A percentile compares a stretch with the other conserved stretches of the same genome.
Evolutionary conservation across 164 flowering plant genomes (phyloP).

Genomic region (Piper betle): DNA sequence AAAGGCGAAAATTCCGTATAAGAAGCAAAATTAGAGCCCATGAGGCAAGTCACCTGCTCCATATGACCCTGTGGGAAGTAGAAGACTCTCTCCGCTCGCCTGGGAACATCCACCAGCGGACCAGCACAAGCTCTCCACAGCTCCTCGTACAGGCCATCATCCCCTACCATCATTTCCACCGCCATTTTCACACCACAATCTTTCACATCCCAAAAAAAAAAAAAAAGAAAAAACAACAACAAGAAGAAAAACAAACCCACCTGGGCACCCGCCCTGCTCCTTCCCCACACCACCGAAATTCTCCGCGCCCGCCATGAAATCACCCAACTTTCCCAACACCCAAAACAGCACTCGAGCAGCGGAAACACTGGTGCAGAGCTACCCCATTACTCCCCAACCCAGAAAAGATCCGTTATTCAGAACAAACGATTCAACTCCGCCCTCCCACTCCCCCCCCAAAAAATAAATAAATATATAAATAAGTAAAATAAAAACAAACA

Average conservation of each 20-base stretch:
- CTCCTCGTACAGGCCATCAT: conserved; percentile 41
- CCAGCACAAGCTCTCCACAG: conserved; percentile 90
- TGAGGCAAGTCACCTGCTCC: conserved; percentile 52
- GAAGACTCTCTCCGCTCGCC: conserved; percentile 43
- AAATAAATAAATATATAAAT: too few relatives aligned
- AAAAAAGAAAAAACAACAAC: not conserved
- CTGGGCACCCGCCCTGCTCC: not conserved
- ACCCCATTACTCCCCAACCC: too few relatives aligned
- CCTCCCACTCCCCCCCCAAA: too few relatives aligned
- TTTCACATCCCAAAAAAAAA: not conserved
- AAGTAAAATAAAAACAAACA: too few relatives aligned
- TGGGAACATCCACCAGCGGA: conserved; percentile 78
- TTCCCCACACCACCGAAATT: not conserved
- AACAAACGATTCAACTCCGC: too few relatives aligned
- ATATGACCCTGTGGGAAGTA: conserved; percentile 93
- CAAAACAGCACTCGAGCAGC: too few relatives aligned
- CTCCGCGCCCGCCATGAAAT: conserved; percentile 4
- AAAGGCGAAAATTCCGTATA: not conserved
- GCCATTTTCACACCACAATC: conserved; percentile 3
- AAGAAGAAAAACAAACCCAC: not conserved
- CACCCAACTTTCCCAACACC: too few relatives aligned
- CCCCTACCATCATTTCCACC: conserved; percentile 9
- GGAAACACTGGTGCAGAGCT: too few relatives aligned
- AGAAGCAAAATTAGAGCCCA: not conserved
- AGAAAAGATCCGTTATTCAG: too few relatives aligned